A percentile compares a stretch with the other conserved stretches of the same genome.
These are phyloP conservation scores for Selaginella tamariscina DNA, from an alignment of 75 land plant species.

Conservation along the genomic window DNA sequence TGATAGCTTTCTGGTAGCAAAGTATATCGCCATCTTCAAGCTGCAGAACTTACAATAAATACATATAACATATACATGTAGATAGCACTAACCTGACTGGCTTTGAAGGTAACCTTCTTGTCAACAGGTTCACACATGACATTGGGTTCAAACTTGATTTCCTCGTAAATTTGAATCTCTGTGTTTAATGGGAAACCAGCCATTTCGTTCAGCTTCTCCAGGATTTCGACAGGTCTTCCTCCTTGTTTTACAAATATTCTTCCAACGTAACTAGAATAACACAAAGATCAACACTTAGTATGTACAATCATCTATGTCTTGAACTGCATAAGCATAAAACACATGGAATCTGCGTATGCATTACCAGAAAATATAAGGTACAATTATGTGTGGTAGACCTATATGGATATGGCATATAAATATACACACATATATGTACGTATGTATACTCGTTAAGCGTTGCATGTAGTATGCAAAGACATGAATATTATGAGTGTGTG, in stretches of 20 bases:
- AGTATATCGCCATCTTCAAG: slow-evolving; percentile 98
- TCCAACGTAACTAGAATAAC: slow-evolving; percentile 16
- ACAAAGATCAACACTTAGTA: background rate
- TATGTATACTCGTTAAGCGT: no score
- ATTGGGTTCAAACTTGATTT: slow-evolving; percentile 10
- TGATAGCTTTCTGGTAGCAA: slow-evolving; percentile 67
- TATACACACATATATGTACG: no score
- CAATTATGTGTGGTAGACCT: no score
- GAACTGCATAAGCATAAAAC: no score
- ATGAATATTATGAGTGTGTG: background rate
- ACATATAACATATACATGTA: no score
- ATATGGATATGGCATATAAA: no score
- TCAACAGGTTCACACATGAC: slow-evolving; percentile 12
- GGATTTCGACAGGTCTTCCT: slow-evolving; percentile 13
- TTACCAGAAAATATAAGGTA: no score
- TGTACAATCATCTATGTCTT: no score
- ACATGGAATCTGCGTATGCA: no score
- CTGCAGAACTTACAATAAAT: slow-evolving; percentile 40
- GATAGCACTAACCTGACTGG: background rate
- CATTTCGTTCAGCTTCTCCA: slow-evolving; percentile 17
- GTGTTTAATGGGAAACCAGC: slow-evolving; percentile 16
- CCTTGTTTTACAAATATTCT: slow-evolving; percentile 13
- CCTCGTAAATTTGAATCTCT: slow-evolving; percentile 22
- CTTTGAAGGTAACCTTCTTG: slow-evolving; percentile 4
- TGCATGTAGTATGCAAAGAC: no score